Conservation (phyloP, 805 yeast species). For the Wickerhamiella alocasiicola region DNA sequence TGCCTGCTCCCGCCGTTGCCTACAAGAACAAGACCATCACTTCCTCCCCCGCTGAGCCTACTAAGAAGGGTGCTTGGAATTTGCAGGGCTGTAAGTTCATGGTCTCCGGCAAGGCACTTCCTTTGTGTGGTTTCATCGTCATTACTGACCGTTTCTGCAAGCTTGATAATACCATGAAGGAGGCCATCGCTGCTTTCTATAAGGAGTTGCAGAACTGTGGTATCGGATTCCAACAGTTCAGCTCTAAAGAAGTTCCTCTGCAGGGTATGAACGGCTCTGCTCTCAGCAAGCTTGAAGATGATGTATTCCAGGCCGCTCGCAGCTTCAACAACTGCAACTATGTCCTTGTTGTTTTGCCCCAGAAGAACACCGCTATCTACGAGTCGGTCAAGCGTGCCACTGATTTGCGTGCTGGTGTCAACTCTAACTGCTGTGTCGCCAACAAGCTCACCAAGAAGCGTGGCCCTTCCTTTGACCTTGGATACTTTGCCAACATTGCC, state of each 20-base stretch:
- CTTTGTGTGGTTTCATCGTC: slow-evolving; percentile 7
- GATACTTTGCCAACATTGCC: slow-evolving; percentile 12
- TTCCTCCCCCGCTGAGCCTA: slow-evolving; percentile 7
- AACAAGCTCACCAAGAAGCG: slow-evolving; percentile 11
- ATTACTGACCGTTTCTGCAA: slow-evolving; percentile 10
- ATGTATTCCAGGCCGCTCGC: slow-evolving; percentile 7
- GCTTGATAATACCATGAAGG: slow-evolving; percentile 8
- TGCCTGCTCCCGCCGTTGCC: slow-evolving; percentile 10
- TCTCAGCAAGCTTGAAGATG: slow-evolving; percentile 6
- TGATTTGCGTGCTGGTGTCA: slow-evolving; percentile 11
- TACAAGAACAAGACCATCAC: slow-evolving; percentile 11
- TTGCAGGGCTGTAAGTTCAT: slow-evolving; percentile 11
- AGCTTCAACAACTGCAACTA: slow-evolving; percentile 9
- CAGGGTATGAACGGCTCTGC: slow-evolving; percentile 7
- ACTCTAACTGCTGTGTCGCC: slow-evolving; percentile 10
- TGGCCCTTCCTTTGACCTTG: slow-evolving; percentile 9
- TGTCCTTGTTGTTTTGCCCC: slow-evolving; percentile 10
- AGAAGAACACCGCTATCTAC: slow-evolving; percentile 8
- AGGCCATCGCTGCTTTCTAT: slow-evolving; percentile 6
- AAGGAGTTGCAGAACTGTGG: slow-evolving; percentile 11
- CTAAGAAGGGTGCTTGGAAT: slow-evolving; percentile 12
- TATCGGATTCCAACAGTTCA: slow-evolving; percentile 5
- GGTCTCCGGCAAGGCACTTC: slow-evolving; percentile 8
- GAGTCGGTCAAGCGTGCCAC: slow-evolving; percentile 12
- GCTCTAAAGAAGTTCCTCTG: slow-evolving; percentile 4